Evolutionary conservation across 352 stramenopile species (phyloP), one percentile per base, ranked within the genome.

Genomic region (Globisporangium orthogonon): DNA sequence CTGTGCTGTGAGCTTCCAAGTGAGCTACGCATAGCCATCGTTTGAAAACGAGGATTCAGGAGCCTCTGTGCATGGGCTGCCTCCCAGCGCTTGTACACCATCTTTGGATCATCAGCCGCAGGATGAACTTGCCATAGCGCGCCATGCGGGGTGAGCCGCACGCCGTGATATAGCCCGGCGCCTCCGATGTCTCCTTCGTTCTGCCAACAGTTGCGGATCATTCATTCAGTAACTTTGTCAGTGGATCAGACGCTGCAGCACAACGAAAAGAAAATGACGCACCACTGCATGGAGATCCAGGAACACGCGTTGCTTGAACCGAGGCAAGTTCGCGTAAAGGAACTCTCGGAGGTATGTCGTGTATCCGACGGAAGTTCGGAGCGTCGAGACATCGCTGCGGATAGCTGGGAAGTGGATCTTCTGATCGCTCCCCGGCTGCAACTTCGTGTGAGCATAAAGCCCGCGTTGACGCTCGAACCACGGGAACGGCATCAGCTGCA

Each of bases 401-500:
- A 78, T 66, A 47, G 44, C 37, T 31, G 76, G 76, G 31, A 85
- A 89, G 2, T 14, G 28, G 29, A 89, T 33, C 3, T 11, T 28
- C 28, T 13, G 43, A 3, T 29, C 43, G 6, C 17, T 48, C 29
- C 29, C 10, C 15, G 29, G 10, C 33, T 37, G 33, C 33, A 9
- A 37, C 33, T 23, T 18, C 7, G 3, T 14, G 10, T 28, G 17
- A 4, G 44, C 53, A 54, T 84, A 77, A 11, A 87, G 31, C 18
- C 7, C 35, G 18, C 82, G 72, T 39, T 87, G 73, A 1, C 65
- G 62, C 39, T 58, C 7, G 63, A 91, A 95, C 86, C 86, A 93
- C n/a, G 69, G 74, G 67, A 89, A 94, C 14, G 86, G 76, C 66
- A 94, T 75, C n/a, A 95, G 68, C 59, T 94, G 84, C 11, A 93